phyloP scores from a whole-genome alignment of 2,329 filamentous ascomycete species.

The Ophiostoma himal-ulmi region DNA sequence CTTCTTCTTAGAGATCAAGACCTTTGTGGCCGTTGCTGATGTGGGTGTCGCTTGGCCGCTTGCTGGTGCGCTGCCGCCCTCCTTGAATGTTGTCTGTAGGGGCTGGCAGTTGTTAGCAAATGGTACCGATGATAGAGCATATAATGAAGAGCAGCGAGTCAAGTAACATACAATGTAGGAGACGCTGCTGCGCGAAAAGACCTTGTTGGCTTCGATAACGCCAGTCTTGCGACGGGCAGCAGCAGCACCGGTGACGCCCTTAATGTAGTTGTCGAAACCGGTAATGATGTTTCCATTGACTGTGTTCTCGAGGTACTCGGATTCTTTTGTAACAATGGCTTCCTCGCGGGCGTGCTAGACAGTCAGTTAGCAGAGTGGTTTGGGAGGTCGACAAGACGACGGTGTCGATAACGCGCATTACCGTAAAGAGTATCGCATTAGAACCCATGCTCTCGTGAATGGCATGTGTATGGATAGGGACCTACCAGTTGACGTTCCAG shows the following conservation, averaged over 20 bases:
- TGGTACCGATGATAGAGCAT: background rate
- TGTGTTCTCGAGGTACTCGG: conserved; percentile 84
- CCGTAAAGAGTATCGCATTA: too few species aligned
- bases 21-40: conserved; percentile 23
- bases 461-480: background rate
- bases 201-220: conserved; percentile 63
- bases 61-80: conserved; percentile 29
- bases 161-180: conserved; percentile 46
- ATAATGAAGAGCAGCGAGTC: background rate
- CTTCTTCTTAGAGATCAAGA: conserved; percentile 12
- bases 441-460: background rate
- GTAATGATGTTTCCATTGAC: conserved; percentile 91
- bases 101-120: conserved; percentile 24
- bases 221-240: conserved; percentile 59
- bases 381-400: background rate
- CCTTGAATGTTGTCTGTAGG: conserved; percentile 49
- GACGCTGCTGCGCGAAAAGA: conserved; percentile 64
- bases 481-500: conserved; percentile 39
- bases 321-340: conserved; percentile 75
- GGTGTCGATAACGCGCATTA: background rate
- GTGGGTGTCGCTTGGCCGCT: conserved; percentile 49
- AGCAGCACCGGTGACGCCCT: conserved; percentile 63
- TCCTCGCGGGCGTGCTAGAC: conserved; percentile 52
- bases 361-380: background rate
- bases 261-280: conserved; percentile 97